Evolutionary conservation across 2,329 filamentous ascomycete species (phyloP).

Genomic region (Aspergillus eucalypticola): DNA sequence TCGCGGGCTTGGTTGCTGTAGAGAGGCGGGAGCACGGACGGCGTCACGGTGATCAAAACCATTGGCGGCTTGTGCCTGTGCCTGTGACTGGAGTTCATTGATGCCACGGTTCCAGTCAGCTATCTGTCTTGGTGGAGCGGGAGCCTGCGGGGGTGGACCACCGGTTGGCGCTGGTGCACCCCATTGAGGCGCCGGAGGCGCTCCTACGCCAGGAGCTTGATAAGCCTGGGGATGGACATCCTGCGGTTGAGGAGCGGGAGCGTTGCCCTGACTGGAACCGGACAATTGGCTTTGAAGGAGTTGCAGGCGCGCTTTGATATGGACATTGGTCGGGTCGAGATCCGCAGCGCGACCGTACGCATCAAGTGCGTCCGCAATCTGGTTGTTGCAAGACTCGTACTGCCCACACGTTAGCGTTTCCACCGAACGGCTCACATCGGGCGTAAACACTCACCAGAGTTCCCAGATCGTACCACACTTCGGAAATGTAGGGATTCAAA

Average conservation of each 20-base stretch:
- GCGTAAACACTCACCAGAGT: constrained; percentile 70
- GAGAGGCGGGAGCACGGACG: constrained; percentile 66
- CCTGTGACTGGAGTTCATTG: constrained; percentile 70
- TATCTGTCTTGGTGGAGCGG: constrained; percentile 64
- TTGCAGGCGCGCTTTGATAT: constrained; percentile 93
- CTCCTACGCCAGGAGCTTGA: constrained; percentile 77
- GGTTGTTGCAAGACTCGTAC: constrained; percentile 99
- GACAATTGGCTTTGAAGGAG: constrained; percentile 77
- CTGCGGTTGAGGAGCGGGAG: constrained; percentile 74
- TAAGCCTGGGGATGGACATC: constrained; percentile 96
- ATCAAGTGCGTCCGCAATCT: constrained; percentile 92
- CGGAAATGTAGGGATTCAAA: constrained; percentile 95
- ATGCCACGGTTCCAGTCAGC: constrained; percentile 66
- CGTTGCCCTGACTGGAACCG: constrained; percentile 68
- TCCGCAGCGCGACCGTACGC: constrained; percentile 94
- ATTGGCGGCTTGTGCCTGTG: constrained; percentile 57
- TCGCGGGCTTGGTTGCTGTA: constrained; percentile 74
- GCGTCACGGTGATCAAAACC: constrained; percentile 79
- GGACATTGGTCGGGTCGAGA: constrained; percentile 86
- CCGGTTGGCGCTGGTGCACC: constrained; percentile 65
- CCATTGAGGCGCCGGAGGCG: constrained; percentile 87
- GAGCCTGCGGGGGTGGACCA: constrained; percentile 55
- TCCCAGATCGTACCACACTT: constrained; percentile 98
- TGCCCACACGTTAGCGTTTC: constrained; percentile 39
- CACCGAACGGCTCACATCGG: neutral